Base-by-base conservation (phyloP, 2,329 filamentous ascomycete species). In the Graphilbum sp. region DNA sequence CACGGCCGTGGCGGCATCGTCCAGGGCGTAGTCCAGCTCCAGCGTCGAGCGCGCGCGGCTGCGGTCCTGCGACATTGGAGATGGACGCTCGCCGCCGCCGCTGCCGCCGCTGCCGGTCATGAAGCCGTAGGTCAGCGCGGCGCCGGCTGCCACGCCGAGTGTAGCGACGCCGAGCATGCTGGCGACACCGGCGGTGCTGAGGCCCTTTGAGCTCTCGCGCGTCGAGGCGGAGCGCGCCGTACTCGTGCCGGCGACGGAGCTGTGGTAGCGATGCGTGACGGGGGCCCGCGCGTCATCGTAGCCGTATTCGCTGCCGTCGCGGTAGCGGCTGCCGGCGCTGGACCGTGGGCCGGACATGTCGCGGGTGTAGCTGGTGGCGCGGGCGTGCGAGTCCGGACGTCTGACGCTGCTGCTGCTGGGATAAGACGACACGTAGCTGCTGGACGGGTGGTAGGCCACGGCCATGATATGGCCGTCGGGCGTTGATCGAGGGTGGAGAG, bases 381-480 rank as follows among this genome's bases (percentile, higher is more conserved):
- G 19, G 18, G 41, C 27, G 5, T 29, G 21, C 27, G 27, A 29
- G 27, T 25, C 23, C 23, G 7, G 23, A 12, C 12, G 12, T 25
- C 7, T 12, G 12, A 7, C 23, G 23, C 23, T 25, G 23, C 23
- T n/a, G n/a, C n/a, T n/a, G n/a, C n/a, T n/a, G n/a, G n/a, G n/a
- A n/a, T n/a, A n/a, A n/a, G n/a, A n/a, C n/a, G n/a, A n/a, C n/a
- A n/a, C n/a, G 16, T 62, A 59, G 25, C 55, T 54, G 31, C 49
- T 46, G 30, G 54, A 51, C 12, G 54, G 53, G 9, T 64, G 63
- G 53, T 75, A 80, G 36, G 87, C 72, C 23, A 83, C 79, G 52
- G 90, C 82, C 52, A 93, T 75, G 48, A 71, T 80, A 60, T 93
- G 92, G 36, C 82, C 82, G 59, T 93, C n/a, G n/a, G n/a, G n/a